Base-by-base conservation (phyloP, 768 basidiomycete genomes). In the Coprinopsis strossmayeri region DNA sequence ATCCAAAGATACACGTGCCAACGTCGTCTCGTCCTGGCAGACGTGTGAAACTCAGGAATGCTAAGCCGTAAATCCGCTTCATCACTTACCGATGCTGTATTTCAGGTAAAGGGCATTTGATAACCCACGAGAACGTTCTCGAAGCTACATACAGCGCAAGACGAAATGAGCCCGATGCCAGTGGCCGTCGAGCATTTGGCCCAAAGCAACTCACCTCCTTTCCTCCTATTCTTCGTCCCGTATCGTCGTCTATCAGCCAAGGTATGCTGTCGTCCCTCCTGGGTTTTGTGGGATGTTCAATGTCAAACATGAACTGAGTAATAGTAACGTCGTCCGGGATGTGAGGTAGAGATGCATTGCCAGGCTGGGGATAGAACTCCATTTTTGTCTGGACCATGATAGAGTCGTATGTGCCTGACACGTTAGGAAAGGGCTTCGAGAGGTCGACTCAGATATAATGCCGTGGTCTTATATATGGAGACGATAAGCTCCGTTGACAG, bases 251-350 rank as follows among this genome's bases (percentile, higher is more conserved):
- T 40, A 80, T 70, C 30, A 81, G 56, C 68, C 74, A 77, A 10
- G 73, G 69, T 26, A 55, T 64, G 20, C 55, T 53, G 20, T 53
- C 46, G 15, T 46, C 59, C 50, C 68, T 66, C 24, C 55, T 54
- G 4, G 75, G 76, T 34, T 75, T 63, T 25, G 56, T 61, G n/a
- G 68, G 60, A 51, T 78, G 75, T 25, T 60, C 53, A 27, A 53
- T 58, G 53, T 77, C 74, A 43, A 81, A 73, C 25, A 76, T 64
- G 58, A 79, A 79, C 58, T 81, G 78, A 3, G 74, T 70, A 32
- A 78, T 58, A 2, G 76, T 76, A 32, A 78, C 54, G 55, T 77
- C 63, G 59, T 78, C 76, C 7, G 78, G 78, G 46, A 78, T 69
- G 47, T 47, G 55, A 26, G 76, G 71, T 5, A 72, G 60, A 21